These are phyloP conservation scores for Zostera marina DNA, from an alignment of 116 monocot genomes.

Conservation along the genomic window DNA sequence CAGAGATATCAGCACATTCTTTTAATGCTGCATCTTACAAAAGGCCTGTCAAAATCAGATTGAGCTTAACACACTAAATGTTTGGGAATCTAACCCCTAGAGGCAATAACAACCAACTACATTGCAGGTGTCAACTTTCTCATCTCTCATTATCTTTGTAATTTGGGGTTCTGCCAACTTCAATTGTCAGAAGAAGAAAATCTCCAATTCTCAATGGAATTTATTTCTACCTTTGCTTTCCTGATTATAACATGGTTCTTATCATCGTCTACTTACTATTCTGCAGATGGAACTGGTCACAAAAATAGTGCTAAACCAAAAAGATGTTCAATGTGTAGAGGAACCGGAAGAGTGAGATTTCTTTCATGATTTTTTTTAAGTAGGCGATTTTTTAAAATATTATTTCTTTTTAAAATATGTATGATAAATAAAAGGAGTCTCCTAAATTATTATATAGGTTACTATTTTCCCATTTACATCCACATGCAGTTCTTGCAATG, in stretches of 20 bases:
- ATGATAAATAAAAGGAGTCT: background rate
- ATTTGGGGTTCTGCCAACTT: too few relatives aligned
- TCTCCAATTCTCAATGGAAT: too few relatives aligned
- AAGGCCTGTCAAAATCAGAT: too few relatives aligned
- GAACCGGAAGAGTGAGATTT: slow-evolving; percentile 56
- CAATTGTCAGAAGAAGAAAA: too few relatives aligned
- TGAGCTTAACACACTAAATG: too few relatives aligned
- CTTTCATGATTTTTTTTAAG: slow-evolving; percentile 2
- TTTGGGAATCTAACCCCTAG: too few relatives aligned
- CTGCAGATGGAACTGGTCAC: slow-evolving; percentile 77
- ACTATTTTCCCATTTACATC: slow-evolving; percentile 76
- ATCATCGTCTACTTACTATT: background rate
- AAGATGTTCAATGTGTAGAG: slow-evolving; percentile 55
- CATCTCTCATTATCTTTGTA: too few relatives aligned
- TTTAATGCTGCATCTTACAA: too few relatives aligned
- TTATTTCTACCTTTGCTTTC: background rate
- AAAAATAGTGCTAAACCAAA: slow-evolving; percentile 44
- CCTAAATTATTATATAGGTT: slow-evolving; percentile 29
- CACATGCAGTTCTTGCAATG: slow-evolving; percentile 62
- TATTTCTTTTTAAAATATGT: background rate
- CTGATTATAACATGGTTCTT: background rate
- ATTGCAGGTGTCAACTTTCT: too few relatives aligned
- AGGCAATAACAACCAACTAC: too few relatives aligned
- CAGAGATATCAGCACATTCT: too few relatives aligned
- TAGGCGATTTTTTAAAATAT: background rate